Base-by-base conservation (phyloP, 176 grass and related monocot species). In the Aegilops umbellulata region DNA sequence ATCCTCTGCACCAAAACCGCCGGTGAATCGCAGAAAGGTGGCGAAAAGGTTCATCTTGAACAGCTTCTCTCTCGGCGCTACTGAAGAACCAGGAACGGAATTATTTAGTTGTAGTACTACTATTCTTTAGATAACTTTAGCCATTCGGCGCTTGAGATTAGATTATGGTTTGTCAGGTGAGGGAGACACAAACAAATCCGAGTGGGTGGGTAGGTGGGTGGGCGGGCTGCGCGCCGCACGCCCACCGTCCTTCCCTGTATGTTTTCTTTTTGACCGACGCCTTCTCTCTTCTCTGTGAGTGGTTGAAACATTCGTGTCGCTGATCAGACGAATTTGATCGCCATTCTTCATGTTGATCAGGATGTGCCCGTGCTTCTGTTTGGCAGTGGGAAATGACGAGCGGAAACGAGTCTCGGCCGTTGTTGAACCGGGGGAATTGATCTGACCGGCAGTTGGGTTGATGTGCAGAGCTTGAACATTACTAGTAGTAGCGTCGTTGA, bases 321-420 rank as follows among this genome's bases (percentile, higher is more conserved):
- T 57, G 19, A 57, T 26, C 4, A 8, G 67, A 60, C 55, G 67
- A 60, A 25, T 7, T 69, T 19, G 44, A 19, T 16, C 15, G 46
- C 16, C 10, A 58, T 70, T 69, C 30, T 53, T 16, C 22, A 1
- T 25, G 62, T 49, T 80, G 29, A 38, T 70, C 63, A 5, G 22
- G 17, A n/a, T n/a, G 41, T 2, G 27, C 22, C 22, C 55, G 55
- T 9, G 55, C 19, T 58, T 19, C 39, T 42, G 39, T 42, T 17
- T 5, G 47, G 47, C 14, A 51, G 8, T 11, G 39, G 5, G 47
- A 16, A 15, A 17, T 17, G 4, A 51, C 47, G 13, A 20, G 3
- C 38, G 32, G 6, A 84, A 34, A 27, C 36, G 80, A 80, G 24
- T 76, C 78, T 41, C 35, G 17, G 57, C 78, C 11, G 72, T 86